Percentiles rank a stretch among this genome's conserved stretches.
Evolutionary conservation across 2,329 filamentous ascomycete species (phyloP).

Genomic region (Claviceps humidiphila): DNA sequence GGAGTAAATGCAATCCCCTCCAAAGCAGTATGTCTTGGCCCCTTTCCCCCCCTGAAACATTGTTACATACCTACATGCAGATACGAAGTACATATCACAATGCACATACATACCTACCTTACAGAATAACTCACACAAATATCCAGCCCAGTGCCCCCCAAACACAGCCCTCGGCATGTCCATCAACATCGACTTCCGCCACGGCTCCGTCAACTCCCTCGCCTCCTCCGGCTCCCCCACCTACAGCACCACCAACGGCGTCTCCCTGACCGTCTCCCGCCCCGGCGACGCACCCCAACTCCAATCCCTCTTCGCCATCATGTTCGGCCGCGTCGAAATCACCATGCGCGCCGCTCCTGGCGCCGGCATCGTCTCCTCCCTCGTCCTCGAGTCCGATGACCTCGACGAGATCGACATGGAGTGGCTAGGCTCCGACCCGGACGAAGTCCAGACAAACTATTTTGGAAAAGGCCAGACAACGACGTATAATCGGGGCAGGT

Average conservation of each 20-base stretch:
- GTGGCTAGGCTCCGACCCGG: slow-evolving; percentile 69
- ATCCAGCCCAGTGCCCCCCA: slow-evolving; percentile 47
- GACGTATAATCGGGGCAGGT: slow-evolving; percentile 77
- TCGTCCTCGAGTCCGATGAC: slow-evolving; percentile 80
- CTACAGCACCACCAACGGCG: slow-evolving; percentile 60
- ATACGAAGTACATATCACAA: not conserved
- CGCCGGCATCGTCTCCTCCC: slow-evolving; percentile 81
- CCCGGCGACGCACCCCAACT: slow-evolving; percentile 78
- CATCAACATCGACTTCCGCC: slow-evolving; percentile 72
- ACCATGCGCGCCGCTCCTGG: slow-evolving; percentile 78
- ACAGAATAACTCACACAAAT: not conserved
- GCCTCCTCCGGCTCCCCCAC: slow-evolving; percentile 53
- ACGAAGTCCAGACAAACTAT: slow-evolving; percentile 89
- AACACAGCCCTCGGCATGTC: slow-evolving; percentile 72
- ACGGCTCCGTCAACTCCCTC: slow-evolving; percentile 69
- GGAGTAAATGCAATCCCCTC: slow-evolving; percentile 27
- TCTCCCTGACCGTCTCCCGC: slow-evolving; percentile 63
- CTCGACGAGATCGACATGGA: slow-evolving; percentile 97
- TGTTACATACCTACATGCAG: not conserved
- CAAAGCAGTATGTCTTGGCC: slow-evolving; percentile 17
- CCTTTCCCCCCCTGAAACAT: not conserved
- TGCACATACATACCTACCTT: too few species aligned
- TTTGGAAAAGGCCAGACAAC: slow-evolving; percentile 85
- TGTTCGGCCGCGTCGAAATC: slow-evolving; percentile 89
- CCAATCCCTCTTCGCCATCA: slow-evolving; percentile 90